Conservation (phyloP, 2,329 filamentous ascomycete species). For the Hymenoscyphus infarciens region DNA sequence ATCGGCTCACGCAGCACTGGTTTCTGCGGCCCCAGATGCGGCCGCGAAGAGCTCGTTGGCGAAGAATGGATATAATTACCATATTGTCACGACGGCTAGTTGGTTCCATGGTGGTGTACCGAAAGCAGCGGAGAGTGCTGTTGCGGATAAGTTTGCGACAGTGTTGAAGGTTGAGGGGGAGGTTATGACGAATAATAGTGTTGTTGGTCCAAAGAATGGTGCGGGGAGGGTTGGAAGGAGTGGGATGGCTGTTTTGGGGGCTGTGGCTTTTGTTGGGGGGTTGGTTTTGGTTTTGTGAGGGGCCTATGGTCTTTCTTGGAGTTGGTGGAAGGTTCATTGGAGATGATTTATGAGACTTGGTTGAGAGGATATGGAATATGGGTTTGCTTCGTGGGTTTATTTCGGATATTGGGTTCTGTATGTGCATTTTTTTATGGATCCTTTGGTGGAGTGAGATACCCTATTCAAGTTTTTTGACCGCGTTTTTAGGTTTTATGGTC, state of each 20-base stretch:
- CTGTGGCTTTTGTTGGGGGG: neutral
- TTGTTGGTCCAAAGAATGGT: neutral
- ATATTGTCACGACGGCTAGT: neutral
- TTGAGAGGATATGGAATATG: neutral
- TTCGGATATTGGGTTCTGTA: neutral
- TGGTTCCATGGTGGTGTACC: neutral
- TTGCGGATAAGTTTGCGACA: constrained; percentile 14
- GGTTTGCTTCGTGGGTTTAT: neutral
- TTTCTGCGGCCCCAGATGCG: constrained; percentile 20
- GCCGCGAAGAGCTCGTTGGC: constrained; percentile 14
- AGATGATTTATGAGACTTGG: too few species aligned
- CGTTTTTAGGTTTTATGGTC: too few species aligned
- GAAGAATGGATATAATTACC: constrained; percentile 1
- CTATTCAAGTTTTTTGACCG: neutral
- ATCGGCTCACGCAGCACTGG: constrained; percentile 22
- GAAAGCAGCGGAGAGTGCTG: neutral
- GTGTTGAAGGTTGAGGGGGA: neutral
- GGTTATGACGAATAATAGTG: neutral
- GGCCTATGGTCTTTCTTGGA: neutral
- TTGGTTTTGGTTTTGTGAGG: neutral
- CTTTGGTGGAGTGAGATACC: neutral
- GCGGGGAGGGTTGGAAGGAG: neutral
- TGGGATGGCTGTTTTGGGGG: neutral
- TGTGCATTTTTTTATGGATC: neutral
- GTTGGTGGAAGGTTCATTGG: too few species aligned